Conservation (phyloP, 2,329 filamentous ascomycete species). For the Colletotrichum costaricense region DNA sequence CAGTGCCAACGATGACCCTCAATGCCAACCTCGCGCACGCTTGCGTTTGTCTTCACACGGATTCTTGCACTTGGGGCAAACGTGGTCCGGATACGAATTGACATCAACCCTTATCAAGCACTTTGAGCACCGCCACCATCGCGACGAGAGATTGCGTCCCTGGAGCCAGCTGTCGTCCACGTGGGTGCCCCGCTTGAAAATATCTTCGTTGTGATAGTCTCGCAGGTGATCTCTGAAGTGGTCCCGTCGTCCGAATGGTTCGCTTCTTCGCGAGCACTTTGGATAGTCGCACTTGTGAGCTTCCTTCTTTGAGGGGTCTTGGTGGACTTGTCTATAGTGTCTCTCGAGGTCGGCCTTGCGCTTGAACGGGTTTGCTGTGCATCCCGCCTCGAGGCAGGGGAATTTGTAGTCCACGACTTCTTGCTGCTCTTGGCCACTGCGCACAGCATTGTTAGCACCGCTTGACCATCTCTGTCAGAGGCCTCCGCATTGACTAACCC, state of each 20-base stretch:
- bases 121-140: constrained; percentile 67
- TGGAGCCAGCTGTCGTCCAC: constrained; percentile 52
- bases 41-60: constrained; percentile 58
- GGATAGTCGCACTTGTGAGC: constrained; percentile 64
- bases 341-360: constrained; percentile 66
- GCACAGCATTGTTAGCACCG: constrained; percentile 21
- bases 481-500: constrained; percentile 26
- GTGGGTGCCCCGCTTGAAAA: constrained; percentile 56
- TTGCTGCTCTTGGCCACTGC: constrained; percentile 31
- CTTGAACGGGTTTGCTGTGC: constrained; percentile 58
- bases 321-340: constrained; percentile 63
- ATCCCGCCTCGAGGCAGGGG: constrained; percentile 52
- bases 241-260: constrained; percentile 65
- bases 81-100: constrained; percentile 48
- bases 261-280: constrained; percentile 55
- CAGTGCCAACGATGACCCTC: constrained; percentile 10
- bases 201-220: constrained; percentile 66
- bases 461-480: not conserved
- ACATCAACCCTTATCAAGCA: constrained; percentile 61
- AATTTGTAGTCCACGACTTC: constrained; percentile 33
- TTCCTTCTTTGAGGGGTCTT: constrained; percentile 52
- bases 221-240: constrained; percentile 69
- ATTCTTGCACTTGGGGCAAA: constrained; percentile 60
- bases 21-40: constrained; percentile 33
- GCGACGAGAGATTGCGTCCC: constrained; percentile 49